These are phyloP conservation scores for Diaporthe citriasiana DNA, from an alignment of 2,329 filamentous ascomycete genomes.

Conservation along the genomic window DNA sequence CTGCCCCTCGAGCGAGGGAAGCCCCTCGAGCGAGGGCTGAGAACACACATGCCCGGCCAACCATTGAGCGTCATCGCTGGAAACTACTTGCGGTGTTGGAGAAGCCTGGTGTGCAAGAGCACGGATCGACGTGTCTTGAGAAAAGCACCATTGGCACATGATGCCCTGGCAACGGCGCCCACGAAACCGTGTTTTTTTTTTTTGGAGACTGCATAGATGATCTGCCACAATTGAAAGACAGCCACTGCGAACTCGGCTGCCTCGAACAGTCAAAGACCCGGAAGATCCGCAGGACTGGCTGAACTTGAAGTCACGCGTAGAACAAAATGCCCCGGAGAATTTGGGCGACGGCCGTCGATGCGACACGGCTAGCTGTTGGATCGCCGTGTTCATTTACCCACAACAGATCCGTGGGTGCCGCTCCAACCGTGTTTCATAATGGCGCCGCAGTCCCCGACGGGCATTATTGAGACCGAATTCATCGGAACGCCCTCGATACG, in stretches of 20 bases:
- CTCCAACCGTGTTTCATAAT: slow-evolving; percentile 26
- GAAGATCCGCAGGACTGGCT: neutral
- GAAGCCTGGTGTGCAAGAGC: neutral
- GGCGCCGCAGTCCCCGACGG: slow-evolving; percentile 4
- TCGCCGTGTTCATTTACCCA: slow-evolving; percentile 22
- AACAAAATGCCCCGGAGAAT: neutral
- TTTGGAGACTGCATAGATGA: neutral
- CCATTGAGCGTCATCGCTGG: neutral
- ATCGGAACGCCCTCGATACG: slow-evolving; percentile 18
- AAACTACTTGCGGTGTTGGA: neutral
- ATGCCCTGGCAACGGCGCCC: neutral
- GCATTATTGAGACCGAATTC: slow-evolving; percentile 15
- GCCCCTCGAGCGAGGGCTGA: neutral
- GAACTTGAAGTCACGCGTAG: slow-evolving; percentile 1
- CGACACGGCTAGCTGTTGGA: slow-evolving; percentile 18
- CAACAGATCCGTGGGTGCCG: slow-evolving; percentile 17
- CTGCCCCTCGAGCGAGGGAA: neutral
- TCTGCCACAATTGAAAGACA: neutral
- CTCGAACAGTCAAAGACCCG: neutral
- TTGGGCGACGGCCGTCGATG: slow-evolving; percentile 14
- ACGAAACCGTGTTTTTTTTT: neutral
- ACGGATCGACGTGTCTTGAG: neutral
- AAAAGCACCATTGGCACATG: neutral
- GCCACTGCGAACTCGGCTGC: neutral
- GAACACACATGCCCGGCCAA: neutral